Percentiles rank a stretch among this genome's conserved stretches.
Conservation (phyloP, 768 basidiomycete species). For the Boletus fagicola region DNA sequence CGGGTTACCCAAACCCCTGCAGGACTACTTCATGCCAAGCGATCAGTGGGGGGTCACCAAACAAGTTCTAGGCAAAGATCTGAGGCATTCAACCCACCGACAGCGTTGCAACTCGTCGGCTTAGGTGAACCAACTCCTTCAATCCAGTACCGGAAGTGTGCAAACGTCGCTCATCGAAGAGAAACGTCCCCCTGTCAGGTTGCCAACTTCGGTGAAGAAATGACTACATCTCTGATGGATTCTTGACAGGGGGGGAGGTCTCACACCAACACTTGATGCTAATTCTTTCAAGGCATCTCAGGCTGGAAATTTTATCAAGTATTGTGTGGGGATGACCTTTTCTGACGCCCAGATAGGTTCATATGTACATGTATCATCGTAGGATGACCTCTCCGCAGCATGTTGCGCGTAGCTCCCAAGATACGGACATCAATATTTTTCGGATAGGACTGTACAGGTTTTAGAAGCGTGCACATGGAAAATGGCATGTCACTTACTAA, state of each 20-base stretch:
- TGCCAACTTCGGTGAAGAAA: neutral
- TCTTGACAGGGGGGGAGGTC: neutral
- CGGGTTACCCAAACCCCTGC: neutral
- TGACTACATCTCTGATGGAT: neutral
- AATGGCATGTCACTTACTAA: constrained; percentile 61
- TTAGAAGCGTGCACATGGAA: constrained; percentile 4
- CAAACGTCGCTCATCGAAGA: neutral
- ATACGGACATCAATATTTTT: constrained; percentile 51
- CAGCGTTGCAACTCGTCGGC: neutral
- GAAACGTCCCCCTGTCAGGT: neutral
- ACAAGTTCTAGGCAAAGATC: neutral
- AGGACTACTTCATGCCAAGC: too few relatives aligned
- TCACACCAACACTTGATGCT: neutral
- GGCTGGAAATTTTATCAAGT: neutral
- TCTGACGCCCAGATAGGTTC: neutral
- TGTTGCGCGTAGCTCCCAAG: neutral
- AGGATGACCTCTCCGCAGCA: neutral
- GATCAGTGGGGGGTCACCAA: too few relatives aligned
- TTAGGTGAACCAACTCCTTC: neutral
- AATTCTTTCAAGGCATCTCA: neutral
- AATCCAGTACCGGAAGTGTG: neutral
- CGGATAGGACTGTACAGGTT: constrained; percentile 53
- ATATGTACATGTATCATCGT: neutral
- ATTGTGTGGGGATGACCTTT: neutral
- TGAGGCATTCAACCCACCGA: neutral